Percentiles rank a stretch among this genome's conserved stretches.
These are phyloP conservation scores for Heritiera littoralis DNA, from an alignment of 345 rosid genomes.

Conservation along the genomic window DNA sequence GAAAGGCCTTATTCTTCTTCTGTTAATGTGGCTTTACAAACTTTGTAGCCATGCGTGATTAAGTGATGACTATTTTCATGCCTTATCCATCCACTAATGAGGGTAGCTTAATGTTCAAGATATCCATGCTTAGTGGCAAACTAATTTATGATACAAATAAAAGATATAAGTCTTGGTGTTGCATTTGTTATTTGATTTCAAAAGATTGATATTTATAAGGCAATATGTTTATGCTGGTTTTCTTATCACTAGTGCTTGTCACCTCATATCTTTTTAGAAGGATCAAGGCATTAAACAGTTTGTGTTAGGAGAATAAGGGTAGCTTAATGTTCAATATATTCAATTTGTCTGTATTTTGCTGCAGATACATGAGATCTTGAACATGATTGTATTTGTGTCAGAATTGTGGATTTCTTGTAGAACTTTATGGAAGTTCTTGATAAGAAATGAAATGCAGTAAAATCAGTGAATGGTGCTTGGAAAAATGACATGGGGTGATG, in stretches of 20 bases:
- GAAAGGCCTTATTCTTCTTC: neutral
- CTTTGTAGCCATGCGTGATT: slow-evolving; percentile 2
- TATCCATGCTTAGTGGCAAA: neutral
- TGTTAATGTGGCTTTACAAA: neutral
- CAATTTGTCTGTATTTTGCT: slow-evolving; percentile 3
- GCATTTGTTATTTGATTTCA: neutral
- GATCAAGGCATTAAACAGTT: slow-evolving; percentile 14
- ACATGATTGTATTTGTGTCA: neutral
- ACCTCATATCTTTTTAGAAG: neutral
- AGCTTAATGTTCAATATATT: neutral
- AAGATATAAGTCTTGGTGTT: neutral
- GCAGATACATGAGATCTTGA: neutral
- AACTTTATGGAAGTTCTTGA: neutral
- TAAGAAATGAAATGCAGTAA: neutral
- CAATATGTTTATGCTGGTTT: neutral
- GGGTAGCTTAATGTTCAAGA: neutral
- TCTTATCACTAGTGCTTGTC: neutral
- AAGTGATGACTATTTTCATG: neutral
- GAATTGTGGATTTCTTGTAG: neutral
- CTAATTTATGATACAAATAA: neutral
- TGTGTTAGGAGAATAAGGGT: neutral
- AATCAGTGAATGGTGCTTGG: neutral
- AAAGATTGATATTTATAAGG: neutral
- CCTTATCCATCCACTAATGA: neutral
- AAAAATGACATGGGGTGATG: neutral